Evolutionary conservation across 495 filamentous ascomycete genomes (phyloP).

Genomic region (Penicillium macrosclerotiorum): DNA sequence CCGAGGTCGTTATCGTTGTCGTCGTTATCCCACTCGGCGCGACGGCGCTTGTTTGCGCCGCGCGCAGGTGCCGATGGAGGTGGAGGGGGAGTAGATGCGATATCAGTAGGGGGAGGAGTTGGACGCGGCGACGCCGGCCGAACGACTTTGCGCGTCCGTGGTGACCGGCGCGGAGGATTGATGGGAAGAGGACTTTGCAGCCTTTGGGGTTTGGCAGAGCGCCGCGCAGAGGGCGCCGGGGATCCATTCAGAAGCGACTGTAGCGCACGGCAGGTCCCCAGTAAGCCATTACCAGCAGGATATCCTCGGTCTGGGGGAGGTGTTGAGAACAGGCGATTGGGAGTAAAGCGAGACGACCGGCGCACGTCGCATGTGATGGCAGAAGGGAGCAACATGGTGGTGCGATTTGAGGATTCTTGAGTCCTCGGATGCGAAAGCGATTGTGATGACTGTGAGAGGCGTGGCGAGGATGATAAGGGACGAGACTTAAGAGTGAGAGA

Average conservation of each 20-base stretch:
- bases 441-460: too few relatives aligned
- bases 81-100: slow-evolving; percentile 31
- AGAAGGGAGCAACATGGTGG: slow-evolving; percentile 67
- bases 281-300: slow-evolving; percentile 56
- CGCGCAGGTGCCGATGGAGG: slow-evolving; percentile 40
- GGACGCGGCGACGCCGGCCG: slow-evolving; percentile 35
- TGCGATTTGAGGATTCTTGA: slow-evolving; percentile 2
- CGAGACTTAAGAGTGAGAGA: slow-evolving; percentile 3
- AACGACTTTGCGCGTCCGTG: slow-evolving; percentile 40
- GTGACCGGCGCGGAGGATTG: slow-evolving; percentile 49
- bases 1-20: slow-evolving; percentile 42
- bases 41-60: slow-evolving; percentile 61
- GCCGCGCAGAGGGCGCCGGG: slow-evolving; percentile 35
- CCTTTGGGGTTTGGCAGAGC: slow-evolving; percentile 37
- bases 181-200: slow-evolving; percentile 51
- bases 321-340: slow-evolving; percentile 62
- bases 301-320: slow-evolving; percentile 56
- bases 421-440: slow-evolving; percentile 2
- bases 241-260: slow-evolving; percentile 61
- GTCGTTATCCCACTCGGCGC: slow-evolving; percentile 52
- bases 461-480: too few relatives aligned
- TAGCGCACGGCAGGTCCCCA: slow-evolving; percentile 67
- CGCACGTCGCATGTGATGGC: slow-evolving; percentile 67
- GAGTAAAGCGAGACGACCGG: slow-evolving; percentile 51
- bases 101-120: slow-evolving; percentile 25